Base-by-base conservation (phyloP, 2,329 filamentous ascomycete genomes). In the Xylariaceae sp. region DNA sequence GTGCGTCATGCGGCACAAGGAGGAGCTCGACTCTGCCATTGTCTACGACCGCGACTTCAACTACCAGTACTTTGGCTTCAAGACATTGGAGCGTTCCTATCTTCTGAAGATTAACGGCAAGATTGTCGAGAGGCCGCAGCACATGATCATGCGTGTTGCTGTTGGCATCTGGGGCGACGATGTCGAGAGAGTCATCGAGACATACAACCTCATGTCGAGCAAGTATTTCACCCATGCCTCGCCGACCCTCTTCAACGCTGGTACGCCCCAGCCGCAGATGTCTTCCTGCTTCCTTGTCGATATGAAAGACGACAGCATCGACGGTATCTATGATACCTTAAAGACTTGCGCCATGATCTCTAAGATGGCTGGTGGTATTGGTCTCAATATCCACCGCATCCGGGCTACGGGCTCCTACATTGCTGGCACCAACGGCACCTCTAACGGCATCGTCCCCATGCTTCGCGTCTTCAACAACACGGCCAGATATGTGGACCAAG, bases 341-440 rank as follows among this genome's bases (percentile, higher is more conserved):
- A 98, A 98, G 79, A 96, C 87, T 2, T 98, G 92, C 65, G 92
- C 92, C 49, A 90, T 98, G 87, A 98, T 98, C 64, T 98, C 92
- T 57, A 98, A 98, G 77, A 96, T 92, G 67, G 92, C 92, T 50
- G 92, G 92, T 61, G 92, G 92, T 60, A 96, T 98, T 59, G 92
- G 92, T 53, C 73, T 98, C 45, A 96, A 98, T 56, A 81, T 90
- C 32, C 92, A 98, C 69, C 83, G 89, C 54, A 98, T 98, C 53
- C 88, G 92, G 62, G 86, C 92, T 42, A 98, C 92, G 35, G 90
- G 92, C 43, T 94, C 92, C 18, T 98, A 98, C 67, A 98, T 98
- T 63, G 86, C 84, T 42, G 92, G 92, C 54, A 98, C 92, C 51
- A 98, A 98, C 56, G 92, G 92, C 50, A 94, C 90, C 38, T 98